phyloP scores from a whole-genome alignment of 1,139 yeast genomes.

The Scheffersomyces titani region DNA sequence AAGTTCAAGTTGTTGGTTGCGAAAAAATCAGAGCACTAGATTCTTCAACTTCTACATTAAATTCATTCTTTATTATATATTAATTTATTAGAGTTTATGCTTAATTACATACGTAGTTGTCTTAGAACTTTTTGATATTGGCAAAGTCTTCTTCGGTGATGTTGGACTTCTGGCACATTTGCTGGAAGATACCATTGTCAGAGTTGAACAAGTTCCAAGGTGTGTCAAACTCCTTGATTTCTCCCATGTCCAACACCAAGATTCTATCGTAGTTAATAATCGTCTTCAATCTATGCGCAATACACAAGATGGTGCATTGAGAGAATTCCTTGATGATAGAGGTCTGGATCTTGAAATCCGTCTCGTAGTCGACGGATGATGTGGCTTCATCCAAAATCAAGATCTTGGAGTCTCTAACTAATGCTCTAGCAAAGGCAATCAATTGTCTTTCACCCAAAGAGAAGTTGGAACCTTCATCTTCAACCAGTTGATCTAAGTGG shows the following conservation, averaged over 20 bases:
- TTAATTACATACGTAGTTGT: background rate
- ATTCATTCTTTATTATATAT: background rate
- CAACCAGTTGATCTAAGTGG: slow-evolving; percentile 63
- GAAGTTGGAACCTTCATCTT: slow-evolving; percentile 73
- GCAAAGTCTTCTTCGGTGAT: slow-evolving; percentile 17
- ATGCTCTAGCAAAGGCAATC: slow-evolving; percentile 73
- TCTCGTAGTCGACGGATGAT: slow-evolving; percentile 77
- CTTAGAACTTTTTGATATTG: slow-evolving; percentile 1
- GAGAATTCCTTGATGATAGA: slow-evolving; percentile 63
- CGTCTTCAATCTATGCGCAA: slow-evolving; percentile 77
- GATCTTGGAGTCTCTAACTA: slow-evolving; percentile 68
- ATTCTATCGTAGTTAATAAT: slow-evolving; percentile 66
- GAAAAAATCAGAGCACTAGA: background rate
- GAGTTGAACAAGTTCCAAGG: slow-evolving; percentile 47
- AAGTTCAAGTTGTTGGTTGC: background rate
- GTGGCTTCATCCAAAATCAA: slow-evolving; percentile 82
- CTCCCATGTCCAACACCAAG: slow-evolving; percentile 66
- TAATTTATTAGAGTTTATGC: background rate
- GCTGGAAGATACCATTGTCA: slow-evolving; percentile 41
- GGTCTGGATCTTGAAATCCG: slow-evolving; percentile 69
- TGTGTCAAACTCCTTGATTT: slow-evolving; percentile 58
- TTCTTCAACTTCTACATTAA: background rate
- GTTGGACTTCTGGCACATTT: slow-evolving; percentile 42
- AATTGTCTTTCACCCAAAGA: slow-evolving; percentile 80
- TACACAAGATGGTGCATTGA: slow-evolving; percentile 70